Conservation (phyloP, 2,329 filamentous ascomycete genomes). For the Aspergillus quadrilineatus region DNA sequence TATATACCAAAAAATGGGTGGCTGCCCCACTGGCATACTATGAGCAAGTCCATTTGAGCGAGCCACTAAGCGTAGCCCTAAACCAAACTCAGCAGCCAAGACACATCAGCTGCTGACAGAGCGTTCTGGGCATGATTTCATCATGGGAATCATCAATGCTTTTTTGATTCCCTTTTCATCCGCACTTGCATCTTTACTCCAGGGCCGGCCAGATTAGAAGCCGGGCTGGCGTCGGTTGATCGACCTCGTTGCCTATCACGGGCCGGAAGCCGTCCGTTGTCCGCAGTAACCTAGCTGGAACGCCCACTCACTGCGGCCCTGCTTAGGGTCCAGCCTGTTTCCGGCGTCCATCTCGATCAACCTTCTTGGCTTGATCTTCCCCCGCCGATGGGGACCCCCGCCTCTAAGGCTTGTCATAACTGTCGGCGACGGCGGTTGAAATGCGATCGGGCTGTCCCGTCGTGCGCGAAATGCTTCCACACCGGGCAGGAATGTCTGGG, state of each 20-base stretch:
- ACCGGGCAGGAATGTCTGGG: constrained; percentile 13
- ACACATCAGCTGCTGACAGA: not conserved
- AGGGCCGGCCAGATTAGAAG: too few relatives aligned
- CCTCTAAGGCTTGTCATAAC: constrained; percentile 13
- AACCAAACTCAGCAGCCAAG: not conserved
- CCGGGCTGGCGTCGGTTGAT: not conserved
- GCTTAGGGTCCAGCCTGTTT: too few relatives aligned
- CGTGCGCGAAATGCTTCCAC: constrained; percentile 5
- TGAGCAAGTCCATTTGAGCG: not conserved
- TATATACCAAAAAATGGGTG: not conserved
- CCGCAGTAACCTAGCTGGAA: too few relatives aligned
- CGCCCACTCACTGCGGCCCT: too few relatives aligned
- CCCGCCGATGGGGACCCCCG: not conserved
- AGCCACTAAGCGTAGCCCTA: not conserved
- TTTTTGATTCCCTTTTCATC: not conserved
- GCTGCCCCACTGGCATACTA: not conserved
- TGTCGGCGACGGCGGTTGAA: constrained; percentile 13
- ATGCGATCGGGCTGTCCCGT: constrained; percentile 9
- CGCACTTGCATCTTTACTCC: not conserved
- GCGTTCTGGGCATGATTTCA: not conserved
- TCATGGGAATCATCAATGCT: not conserved
- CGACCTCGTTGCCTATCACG: too few relatives aligned
- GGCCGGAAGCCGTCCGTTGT: too few relatives aligned
- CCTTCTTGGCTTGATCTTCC: too few relatives aligned
- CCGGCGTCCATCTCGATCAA: too few relatives aligned